These are phyloP conservation scores for Alnus rubra DNA, from an alignment of 306 rosid species.

Conservation along the genomic window DNA sequence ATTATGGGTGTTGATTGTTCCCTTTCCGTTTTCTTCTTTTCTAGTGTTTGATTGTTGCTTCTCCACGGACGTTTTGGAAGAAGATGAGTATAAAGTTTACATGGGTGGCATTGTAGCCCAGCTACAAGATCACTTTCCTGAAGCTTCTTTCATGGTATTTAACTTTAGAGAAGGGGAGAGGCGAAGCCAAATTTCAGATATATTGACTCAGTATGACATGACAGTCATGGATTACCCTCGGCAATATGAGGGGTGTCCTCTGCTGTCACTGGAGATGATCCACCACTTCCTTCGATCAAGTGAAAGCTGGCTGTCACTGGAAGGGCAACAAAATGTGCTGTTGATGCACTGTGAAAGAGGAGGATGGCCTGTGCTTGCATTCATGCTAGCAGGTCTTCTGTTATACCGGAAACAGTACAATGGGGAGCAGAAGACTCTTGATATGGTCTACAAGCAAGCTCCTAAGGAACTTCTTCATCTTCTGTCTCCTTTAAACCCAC, in stretches of 20 bases:
- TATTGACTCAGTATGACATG: slow-evolving; percentile 89
- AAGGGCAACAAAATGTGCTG: slow-evolving; percentile 87
- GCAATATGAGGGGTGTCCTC: slow-evolving; percentile 84
- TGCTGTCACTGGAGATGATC: slow-evolving; percentile 90
- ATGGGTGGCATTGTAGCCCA: slow-evolving; percentile 87
- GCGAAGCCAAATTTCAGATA: slow-evolving; percentile 75
- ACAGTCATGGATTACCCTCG: slow-evolving; percentile 99
- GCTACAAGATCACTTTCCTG: slow-evolving; percentile 87
- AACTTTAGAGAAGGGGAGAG: slow-evolving; percentile 91
- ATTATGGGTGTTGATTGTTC: not conserved
- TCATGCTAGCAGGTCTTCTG: slow-evolving; percentile 93
- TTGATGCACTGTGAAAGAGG: slow-evolving; percentile 98
- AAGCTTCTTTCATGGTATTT: slow-evolving; percentile 96
- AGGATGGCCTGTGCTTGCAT: slow-evolving; percentile 99
- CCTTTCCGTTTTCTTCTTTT: slow-evolving; percentile 17
- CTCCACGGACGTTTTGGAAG: slow-evolving; percentile 86
- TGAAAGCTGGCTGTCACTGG: slow-evolving; percentile 97
- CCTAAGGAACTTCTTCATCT: slow-evolving; percentile 84
- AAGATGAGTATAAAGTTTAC: slow-evolving; percentile 81
- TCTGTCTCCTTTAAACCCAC: slow-evolving; percentile 83
- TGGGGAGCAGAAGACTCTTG: slow-evolving; percentile 97
- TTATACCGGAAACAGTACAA: slow-evolving; percentile 82
- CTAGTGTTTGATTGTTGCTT: slow-evolving; percentile 98
- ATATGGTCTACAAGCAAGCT: slow-evolving; percentile 98
- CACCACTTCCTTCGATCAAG: slow-evolving; percentile 97